Evolutionary conservation across 345 rosid species (phyloP).

Genomic region (Hibiscus trionum): DNA sequence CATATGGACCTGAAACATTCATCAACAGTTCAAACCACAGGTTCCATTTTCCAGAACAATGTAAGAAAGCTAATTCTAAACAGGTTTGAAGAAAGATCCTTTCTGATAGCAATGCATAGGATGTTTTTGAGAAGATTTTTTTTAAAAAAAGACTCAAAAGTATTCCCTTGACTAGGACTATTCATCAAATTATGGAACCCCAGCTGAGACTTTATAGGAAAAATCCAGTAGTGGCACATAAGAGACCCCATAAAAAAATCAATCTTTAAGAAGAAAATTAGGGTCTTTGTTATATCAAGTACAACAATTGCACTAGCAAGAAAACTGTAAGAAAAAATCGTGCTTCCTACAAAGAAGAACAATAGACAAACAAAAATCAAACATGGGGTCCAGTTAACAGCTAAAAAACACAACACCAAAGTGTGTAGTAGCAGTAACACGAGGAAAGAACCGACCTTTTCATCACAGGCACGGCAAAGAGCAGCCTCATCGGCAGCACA

Average conservation of each 20-base stretch:
- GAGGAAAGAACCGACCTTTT: neutral
- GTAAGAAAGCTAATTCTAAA: neutral
- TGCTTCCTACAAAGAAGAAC: neutral
- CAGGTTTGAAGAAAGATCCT: neutral
- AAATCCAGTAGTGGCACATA: neutral
- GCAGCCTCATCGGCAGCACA: constrained; percentile 94
- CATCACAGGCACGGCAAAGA: constrained; percentile 60
- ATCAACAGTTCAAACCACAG: constrained; percentile 7
- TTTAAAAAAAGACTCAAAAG: neutral
- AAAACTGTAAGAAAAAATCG: neutral
- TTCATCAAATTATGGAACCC: no score
- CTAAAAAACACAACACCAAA: neutral
- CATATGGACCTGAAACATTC: constrained; percentile 57
- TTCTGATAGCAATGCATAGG: neutral
- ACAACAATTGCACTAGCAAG: neutral
- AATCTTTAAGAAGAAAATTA: neutral
- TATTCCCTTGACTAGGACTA: no score
- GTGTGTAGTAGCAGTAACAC: neutral
- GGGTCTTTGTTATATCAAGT: neutral
- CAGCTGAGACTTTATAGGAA: no score
- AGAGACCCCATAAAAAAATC: neutral
- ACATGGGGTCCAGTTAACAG: neutral
- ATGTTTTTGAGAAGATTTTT: neutral
- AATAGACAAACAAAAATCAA: neutral
- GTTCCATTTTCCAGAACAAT: neutral